phyloP scores from a whole-genome alignment of 345 rosid genomes.

The Trapa bicornis region DNA sequence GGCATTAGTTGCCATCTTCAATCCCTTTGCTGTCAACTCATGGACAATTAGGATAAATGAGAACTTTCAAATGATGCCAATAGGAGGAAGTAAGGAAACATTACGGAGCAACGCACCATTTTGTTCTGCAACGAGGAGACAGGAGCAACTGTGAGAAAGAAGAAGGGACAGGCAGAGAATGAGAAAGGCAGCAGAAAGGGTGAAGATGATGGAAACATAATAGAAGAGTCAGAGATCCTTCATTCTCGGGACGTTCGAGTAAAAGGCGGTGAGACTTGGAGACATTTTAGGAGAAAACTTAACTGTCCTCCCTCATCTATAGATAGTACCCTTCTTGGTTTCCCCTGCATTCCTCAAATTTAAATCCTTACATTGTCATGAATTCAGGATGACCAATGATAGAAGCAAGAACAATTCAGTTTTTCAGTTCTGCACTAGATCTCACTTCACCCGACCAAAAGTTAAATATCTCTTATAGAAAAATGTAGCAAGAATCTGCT shows the following conservation, averaged over 20 bases:
- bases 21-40: too few relatives aligned
- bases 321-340: not conserved
- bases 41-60: too few relatives aligned
- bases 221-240: constrained; percentile 34
- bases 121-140: constrained; percentile 23
- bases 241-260: constrained; percentile 22
- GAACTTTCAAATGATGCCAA: too few relatives aligned
- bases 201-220: constrained; percentile 16
- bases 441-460: not conserved
- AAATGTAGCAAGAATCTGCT: too few relatives aligned
- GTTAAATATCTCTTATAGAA: not conserved
- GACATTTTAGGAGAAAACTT: constrained; percentile 23
- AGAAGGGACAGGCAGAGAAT: constrained; percentile 5
- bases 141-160: constrained; percentile 8
- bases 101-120: constrained; percentile 36
- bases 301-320: not conserved
- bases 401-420: not conserved
- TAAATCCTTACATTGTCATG: not conserved
- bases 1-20: too few relatives aligned
- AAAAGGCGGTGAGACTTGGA: constrained; percentile 19
- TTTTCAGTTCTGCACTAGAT: not conserved
- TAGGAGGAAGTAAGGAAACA: not conserved
- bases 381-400: not conserved
- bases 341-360: too few relatives aligned
- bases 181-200: constrained; percentile 16